These are phyloP conservation scores for Comarum palustre DNA, from an alignment of 306 rosid genomes.

Conservation along the genomic window DNA sequence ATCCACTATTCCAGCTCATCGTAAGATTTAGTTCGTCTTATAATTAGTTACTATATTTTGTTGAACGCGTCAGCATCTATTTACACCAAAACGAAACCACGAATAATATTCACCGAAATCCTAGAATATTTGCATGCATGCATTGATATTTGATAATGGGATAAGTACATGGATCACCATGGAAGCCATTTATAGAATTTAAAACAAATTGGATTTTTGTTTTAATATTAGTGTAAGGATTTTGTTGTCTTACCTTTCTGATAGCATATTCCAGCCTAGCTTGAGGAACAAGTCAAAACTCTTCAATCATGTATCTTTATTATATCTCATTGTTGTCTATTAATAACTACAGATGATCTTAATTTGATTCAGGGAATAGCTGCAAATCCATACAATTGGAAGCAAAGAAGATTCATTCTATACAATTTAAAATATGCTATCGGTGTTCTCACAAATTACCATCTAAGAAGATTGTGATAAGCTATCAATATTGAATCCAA, in stretches of 20 bases:
- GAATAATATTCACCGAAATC: not conserved
- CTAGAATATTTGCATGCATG: not conserved
- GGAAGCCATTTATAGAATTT: not conserved
- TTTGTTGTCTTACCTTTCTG: not conserved
- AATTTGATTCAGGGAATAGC: not conserved
- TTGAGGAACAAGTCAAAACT: not conserved
- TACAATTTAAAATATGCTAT: not conserved
- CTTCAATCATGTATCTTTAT: not conserved
- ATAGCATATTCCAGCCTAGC: not conserved
- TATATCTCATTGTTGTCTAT: not conserved
- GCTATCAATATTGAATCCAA: too few relatives aligned
- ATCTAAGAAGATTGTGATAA: too few relatives aligned
- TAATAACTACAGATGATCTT: not conserved
- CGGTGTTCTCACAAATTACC: too few relatives aligned
- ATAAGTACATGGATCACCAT: not conserved
- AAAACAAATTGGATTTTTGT: not conserved
- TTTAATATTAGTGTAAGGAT: not conserved
- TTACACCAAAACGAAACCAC: not conserved
- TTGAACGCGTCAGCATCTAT: not conserved
- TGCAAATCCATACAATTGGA: not conserved
- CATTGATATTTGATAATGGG: not conserved
- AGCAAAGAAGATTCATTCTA: not conserved
- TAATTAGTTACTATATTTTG: not conserved
- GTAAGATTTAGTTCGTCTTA: not conserved
- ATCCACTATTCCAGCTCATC: conserved; percentile 7